Percentiles rank a stretch among this genome's conserved stretches.
These are phyloP conservation scores for Exophiala oligosperma DNA, from an alignment of 2,329 filamentous ascomycete genomes.

Conservation along the genomic window DNA sequence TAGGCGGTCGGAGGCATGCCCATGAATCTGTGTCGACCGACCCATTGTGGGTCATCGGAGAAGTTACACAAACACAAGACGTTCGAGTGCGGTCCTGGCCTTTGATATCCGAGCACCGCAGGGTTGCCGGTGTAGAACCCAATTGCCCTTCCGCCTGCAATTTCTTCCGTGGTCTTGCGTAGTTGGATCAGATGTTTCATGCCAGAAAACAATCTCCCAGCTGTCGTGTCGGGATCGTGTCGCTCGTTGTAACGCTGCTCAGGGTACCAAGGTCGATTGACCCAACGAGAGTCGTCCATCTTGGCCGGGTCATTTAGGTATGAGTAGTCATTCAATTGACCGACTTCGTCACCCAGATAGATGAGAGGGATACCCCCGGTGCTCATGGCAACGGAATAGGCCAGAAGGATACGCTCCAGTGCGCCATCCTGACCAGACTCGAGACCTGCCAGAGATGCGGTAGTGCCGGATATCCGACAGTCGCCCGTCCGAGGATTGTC, in stretches of 20 bases:
- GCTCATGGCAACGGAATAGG: constrained; percentile 28
- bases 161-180: constrained; percentile 25
- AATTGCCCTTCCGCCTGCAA: constrained; percentile 24
- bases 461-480: constrained; percentile 28
- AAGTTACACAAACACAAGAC: constrained; percentile 29
- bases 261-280: constrained; percentile 26
- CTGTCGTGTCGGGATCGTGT: constrained; percentile 20
- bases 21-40: constrained; percentile 27
- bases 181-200: constrained; percentile 26
- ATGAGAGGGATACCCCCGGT: constrained; percentile 28
- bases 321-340: constrained; percentile 29
- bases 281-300: constrained; percentile 29
- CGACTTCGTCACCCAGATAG: constrained; percentile 29
- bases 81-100: constrained; percentile 18
- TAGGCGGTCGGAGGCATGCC: constrained; percentile 14
- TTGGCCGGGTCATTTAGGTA: constrained; percentile 27
- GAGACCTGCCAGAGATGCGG: constrained; percentile 25
- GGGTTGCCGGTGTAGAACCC: constrained; percentile 27
- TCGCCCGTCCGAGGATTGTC: constrained; percentile 28
- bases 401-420: constrained; percentile 26
- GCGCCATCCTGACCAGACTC: constrained; percentile 26
- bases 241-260: constrained; percentile 23
- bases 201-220: constrained; percentile 24
- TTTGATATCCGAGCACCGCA: constrained; percentile 26
- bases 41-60: constrained; percentile 25